These are phyloP conservation scores for Bryoglossum gracile DNA, from an alignment of 495 filamentous ascomycete genomes.

Conservation along the genomic window DNA sequence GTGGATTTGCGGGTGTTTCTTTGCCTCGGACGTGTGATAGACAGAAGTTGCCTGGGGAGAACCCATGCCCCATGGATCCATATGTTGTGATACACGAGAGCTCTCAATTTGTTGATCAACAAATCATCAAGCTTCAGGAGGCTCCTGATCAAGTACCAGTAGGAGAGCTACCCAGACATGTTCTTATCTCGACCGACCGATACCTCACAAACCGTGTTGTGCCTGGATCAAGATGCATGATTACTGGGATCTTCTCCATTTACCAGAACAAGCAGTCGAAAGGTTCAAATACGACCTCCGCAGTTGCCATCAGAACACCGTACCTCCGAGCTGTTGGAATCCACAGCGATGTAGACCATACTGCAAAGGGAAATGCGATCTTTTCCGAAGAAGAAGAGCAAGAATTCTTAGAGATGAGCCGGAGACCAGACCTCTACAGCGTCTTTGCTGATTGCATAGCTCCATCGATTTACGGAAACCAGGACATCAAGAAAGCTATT, in stretches of 20 bases:
- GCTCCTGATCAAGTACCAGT: conserved; percentile 97
- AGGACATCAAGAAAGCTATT: conserved; percentile 98
- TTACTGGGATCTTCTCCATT: conserved; percentile 97
- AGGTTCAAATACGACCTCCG: conserved; percentile 58
- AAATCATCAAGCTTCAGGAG: conserved; percentile 97
- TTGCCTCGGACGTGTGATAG: conserved; percentile 71
- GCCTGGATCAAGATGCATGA: conserved; percentile 86
- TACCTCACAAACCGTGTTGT: conserved; percentile 96
- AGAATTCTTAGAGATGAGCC: conserved; percentile 89
- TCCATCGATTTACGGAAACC: conserved; percentile 94
- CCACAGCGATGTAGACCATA: conserved; percentile 81
- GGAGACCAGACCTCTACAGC: conserved; percentile 85
- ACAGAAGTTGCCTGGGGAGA: conserved; percentile 36
- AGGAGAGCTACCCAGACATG: conserved; percentile 90
- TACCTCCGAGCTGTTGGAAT: conserved; percentile 95
- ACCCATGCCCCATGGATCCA: conserved; percentile 83
- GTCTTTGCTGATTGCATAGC: conserved; percentile 89
- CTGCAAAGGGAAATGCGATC: conserved; percentile 72
- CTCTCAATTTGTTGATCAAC: conserved; percentile 93
- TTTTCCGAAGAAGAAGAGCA: conserved; percentile 97
- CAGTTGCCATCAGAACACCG: conserved; percentile 91
- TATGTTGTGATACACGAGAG: conserved; percentile 94
- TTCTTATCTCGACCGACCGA: conserved; percentile 88
- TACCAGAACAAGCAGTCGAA: conserved; percentile 88
- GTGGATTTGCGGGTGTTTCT: conserved; percentile 79